These are phyloP conservation scores for Wickerhamiella sorbophila DNA, from an alignment of 805 yeast genomes.

Conservation along the genomic window DNA sequence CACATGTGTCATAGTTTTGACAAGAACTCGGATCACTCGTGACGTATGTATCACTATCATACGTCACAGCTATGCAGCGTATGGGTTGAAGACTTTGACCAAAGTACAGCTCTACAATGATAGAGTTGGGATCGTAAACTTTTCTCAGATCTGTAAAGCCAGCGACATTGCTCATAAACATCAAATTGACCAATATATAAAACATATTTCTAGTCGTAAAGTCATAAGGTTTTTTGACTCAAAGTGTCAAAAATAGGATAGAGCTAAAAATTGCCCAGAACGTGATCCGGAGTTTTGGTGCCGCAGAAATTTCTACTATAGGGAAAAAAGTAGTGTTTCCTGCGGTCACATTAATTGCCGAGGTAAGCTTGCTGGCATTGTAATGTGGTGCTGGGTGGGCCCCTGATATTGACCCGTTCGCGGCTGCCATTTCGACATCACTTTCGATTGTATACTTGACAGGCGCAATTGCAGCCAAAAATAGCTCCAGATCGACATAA, in stretches of 20 bases:
- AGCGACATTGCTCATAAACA: neutral
- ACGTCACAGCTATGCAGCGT: neutral
- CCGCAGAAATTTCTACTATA: neutral
- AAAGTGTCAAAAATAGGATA: too few relatives aligned
- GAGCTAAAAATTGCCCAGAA: neutral
- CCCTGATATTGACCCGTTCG: neutral
- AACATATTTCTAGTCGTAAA: neutral
- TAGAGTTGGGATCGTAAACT: neutral
- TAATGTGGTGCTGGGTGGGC: neutral
- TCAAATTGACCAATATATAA: neutral
- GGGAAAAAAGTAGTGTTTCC: neutral
- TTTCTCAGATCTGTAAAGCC: neutral
- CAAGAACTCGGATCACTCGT: neutral
- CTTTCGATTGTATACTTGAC: slow-evolving; percentile 23
- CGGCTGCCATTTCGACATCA: slow-evolving; percentile 19
- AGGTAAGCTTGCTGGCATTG: neutral
- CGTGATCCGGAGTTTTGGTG: neutral
- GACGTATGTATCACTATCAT: slow-evolving; percentile 1
- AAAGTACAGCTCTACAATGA: neutral
- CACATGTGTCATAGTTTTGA: neutral
- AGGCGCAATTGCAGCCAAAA: slow-evolving; percentile 42
- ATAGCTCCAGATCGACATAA: slow-evolving; percentile 47
- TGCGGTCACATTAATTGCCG: neutral
- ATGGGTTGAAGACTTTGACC: neutral
- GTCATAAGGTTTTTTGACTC: too few relatives aligned